A percentile compares a stretch with the other conserved stretches of the same genome.
These are phyloP conservation scores for Solanum ossicruentum DNA, from an alignment of 257 asterid species.

Conservation along the genomic window DNA sequence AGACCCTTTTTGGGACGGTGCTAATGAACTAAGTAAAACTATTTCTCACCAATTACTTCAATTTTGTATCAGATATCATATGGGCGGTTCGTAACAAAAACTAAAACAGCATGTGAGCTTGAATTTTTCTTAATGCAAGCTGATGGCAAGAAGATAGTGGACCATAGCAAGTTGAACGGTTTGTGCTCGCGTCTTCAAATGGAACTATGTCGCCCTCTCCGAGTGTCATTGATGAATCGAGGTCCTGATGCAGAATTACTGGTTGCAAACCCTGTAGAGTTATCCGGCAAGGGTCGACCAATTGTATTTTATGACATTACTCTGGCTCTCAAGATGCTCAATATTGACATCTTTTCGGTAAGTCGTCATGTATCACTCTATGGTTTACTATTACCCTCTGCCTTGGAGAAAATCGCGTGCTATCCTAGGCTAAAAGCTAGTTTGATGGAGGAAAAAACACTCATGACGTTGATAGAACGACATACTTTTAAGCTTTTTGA, in stretches of 20 bases:
- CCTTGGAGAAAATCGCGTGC: not conserved
- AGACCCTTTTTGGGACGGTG: not conserved
- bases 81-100: slow-evolving; percentile 57
- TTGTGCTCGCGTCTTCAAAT: slow-evolving; percentile 43
- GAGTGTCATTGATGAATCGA: slow-evolving; percentile 61
- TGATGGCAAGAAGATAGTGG: slow-evolving; percentile 78
- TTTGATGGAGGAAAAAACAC: not conserved
- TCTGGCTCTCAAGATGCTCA: slow-evolving; percentile 71
- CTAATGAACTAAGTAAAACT: not conserved
- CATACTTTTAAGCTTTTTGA: not conserved
- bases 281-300: slow-evolving; percentile 87
- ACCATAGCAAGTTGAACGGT: slow-evolving; percentile 42
- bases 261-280: slow-evolving; percentile 80
- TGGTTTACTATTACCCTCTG: not conserved
- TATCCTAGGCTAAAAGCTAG: not conserved
- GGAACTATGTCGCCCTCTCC: slow-evolving; percentile 80
- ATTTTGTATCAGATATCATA: slow-evolving; percentile 50
- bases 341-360: slow-evolving; percentile 69
- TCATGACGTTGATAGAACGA: not conserved
- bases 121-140: slow-evolving; percentile 81
- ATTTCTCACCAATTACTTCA: not conserved
- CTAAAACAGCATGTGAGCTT: slow-evolving; percentile 50
- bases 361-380: not conserved
- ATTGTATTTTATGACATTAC: slow-evolving; percentile 76
- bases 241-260: slow-evolving; percentile 83